phyloP scores from a whole-genome alignment of 1,139 yeast genomes.

The Pichia sp. region DNA sequence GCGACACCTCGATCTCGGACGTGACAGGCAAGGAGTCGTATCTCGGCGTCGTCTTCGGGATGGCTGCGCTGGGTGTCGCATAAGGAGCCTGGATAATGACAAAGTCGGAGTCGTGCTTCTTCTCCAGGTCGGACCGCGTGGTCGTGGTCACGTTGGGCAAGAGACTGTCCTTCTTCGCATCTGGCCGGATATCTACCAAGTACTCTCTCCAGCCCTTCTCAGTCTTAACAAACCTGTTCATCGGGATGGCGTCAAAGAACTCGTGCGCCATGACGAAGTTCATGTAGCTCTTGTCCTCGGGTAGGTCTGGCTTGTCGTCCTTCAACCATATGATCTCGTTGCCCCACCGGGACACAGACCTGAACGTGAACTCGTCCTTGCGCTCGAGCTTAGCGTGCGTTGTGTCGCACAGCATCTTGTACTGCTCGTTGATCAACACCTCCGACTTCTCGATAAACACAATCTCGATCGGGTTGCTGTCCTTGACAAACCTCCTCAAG shows the following conservation, averaged over 20 bases:
- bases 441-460: slow-evolving; percentile 71
- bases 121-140: slow-evolving; percentile 11
- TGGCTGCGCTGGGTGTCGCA: slow-evolving; percentile 59
- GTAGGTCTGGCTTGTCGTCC: slow-evolving; percentile 43
- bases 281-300: slow-evolving; percentile 32
- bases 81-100: slow-evolving; percentile 56
- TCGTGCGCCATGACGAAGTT: slow-evolving; percentile 79
- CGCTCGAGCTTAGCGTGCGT: slow-evolving; percentile 19
- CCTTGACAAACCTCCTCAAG: slow-evolving; percentile 40
- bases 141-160: slow-evolving; percentile 22
- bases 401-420: slow-evolving; percentile 44
- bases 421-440: slow-evolving; percentile 57
- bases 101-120: slow-evolving; percentile 39
- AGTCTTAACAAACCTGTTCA: slow-evolving; percentile 62
- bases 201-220: slow-evolving; percentile 74
- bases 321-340: slow-evolving; percentile 64
- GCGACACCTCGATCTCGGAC: slow-evolving; percentile 66
- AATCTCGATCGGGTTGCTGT: slow-evolving; percentile 38
- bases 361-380: slow-evolving; percentile 36
- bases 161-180: slow-evolving; percentile 15
- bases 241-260: slow-evolving; percentile 83
- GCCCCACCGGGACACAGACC: slow-evolving; percentile 49
- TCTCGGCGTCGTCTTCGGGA: slow-evolving; percentile 52
- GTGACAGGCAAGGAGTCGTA: slow-evolving; percentile 52
- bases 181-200: slow-evolving; percentile 47